A percentile compares a stretch with the other conserved stretches of the same genome.
Conservation (phyloP, 2,329 filamentous ascomycete species). For the Dactylellina parvicollis region DNA sequence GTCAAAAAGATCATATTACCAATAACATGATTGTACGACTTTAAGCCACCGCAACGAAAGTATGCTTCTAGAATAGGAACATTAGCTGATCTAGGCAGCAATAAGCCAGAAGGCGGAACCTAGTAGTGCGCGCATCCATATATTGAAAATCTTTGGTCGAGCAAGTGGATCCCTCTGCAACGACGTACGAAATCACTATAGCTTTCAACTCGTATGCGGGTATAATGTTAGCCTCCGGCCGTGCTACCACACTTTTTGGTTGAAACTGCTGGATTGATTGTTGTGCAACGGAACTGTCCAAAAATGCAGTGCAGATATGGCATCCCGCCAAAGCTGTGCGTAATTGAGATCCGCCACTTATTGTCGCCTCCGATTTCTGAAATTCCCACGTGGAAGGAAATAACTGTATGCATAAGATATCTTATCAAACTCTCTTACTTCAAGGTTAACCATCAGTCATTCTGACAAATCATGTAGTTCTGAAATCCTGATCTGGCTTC, state of each 20-base stretch:
- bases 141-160: too few relatives aligned
- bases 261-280: conserved; percentile 2
- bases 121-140: not conserved
- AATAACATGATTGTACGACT: conserved; percentile 33
- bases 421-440: not conserved
- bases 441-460: not conserved
- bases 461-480: too few relatives aligned
- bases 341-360: conserved; percentile 32
- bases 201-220: too few relatives aligned
- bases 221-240: conserved; percentile 31
- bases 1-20: conserved; percentile 52
- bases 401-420: not conserved
- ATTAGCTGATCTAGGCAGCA: conserved; percentile 37
- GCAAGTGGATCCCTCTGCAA: not conserved
- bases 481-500: too few relatives aligned
- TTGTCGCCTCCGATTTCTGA: conserved; percentile 33
- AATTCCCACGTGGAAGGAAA: conserved; percentile 29
- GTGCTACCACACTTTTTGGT: conserved; percentile 30
- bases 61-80: conserved; percentile 28
- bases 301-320: conserved; percentile 2
- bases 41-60: conserved; percentile 29
- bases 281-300: conserved; percentile 18
- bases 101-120: conserved; percentile 1
- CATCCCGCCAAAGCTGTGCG: conserved; percentile 34
- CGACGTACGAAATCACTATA: too few relatives aligned